Evolutionary conservation across 768 basidiomycete species (phyloP).

Genomic region (Mycena chlorophos): DNA sequence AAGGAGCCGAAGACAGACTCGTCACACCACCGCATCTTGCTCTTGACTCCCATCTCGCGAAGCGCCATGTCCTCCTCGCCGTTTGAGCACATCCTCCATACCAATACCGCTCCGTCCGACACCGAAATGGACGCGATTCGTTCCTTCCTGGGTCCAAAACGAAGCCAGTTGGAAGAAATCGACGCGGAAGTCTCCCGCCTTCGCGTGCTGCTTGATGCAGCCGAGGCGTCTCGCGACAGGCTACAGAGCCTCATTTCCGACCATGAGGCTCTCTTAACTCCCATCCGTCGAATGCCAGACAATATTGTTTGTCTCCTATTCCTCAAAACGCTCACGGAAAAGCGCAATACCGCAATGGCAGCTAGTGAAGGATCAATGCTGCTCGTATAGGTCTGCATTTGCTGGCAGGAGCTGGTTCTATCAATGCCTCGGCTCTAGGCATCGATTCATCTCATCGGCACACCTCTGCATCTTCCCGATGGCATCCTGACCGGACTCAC

Average conservation of each 20-base stretch:
- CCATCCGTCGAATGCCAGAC: constrained; percentile 4
- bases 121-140: constrained; percentile 1
- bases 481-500: neutral
- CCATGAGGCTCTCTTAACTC: constrained; percentile 4
- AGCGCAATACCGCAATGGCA: no score
- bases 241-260: neutral
- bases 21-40: no score
- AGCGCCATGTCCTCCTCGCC: no score
- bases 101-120: constrained; percentile 3
- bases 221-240: neutral
- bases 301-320: no score
- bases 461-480: neutral
- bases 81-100: constrained; percentile 1
- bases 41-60: no score
- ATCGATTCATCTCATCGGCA: neutral
- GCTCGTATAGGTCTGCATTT: neutral
- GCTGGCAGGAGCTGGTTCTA: neutral
- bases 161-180: neutral
- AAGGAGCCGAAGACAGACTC: no score
- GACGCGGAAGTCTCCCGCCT: neutral
- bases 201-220: neutral
- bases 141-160: neutral
- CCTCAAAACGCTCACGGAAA: neutral
- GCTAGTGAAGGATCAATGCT: no score
- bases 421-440: neutral